Evolutionary conservation across 1,139 yeast genomes (phyloP), one percentile per base, ranked within the genome.

Genomic region (Suhomyces bribrorum): DNA sequence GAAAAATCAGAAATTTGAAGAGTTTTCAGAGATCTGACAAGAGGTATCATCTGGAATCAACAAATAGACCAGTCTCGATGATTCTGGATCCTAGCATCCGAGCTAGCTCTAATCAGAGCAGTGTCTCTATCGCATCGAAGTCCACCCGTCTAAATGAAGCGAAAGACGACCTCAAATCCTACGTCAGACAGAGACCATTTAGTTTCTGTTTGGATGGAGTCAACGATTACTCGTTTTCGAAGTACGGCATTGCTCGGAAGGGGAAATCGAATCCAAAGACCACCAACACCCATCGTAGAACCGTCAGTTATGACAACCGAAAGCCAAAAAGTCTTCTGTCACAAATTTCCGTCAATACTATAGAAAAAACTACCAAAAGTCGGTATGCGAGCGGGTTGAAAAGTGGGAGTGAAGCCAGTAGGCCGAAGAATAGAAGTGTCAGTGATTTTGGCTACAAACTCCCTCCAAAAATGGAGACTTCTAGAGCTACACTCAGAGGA

Each of bases 161-260:
- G 14, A 47, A 49, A 29, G 38, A 25, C 9, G 53, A 55, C 12
- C 40, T 64, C 44, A 53, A 53, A 34, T 44, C 50, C 4, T 42
- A 47, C 29, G 60, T 62, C 3, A 49, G 62, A 36, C 62, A 59
- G 39, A 47, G 64, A 12, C 70, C 71, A 0, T 60, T 57, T 37
- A 60, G 64, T 37, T 62, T 46, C 38, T 59, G 69, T 44, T 56
- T 69, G 14, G 75, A 69, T 45, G 32, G 52, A 7, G 59, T 61
- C 3, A 55, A 50, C n/a, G 62, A 64, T 29, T 70, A 69, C 44
- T 48, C 46, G n/a, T 53, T 47, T 29, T 56, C 69, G n/a, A 53
- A 66, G 36, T 69, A 59, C 41, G 46, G 49, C 26, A 34, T 48
- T n/a, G 57, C 57, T 39, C 43, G 8, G 23, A 20, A 20, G 6